phyloP scores from a whole-genome alignment of 257 asterid species.

The Henckelia pumila region DNA sequence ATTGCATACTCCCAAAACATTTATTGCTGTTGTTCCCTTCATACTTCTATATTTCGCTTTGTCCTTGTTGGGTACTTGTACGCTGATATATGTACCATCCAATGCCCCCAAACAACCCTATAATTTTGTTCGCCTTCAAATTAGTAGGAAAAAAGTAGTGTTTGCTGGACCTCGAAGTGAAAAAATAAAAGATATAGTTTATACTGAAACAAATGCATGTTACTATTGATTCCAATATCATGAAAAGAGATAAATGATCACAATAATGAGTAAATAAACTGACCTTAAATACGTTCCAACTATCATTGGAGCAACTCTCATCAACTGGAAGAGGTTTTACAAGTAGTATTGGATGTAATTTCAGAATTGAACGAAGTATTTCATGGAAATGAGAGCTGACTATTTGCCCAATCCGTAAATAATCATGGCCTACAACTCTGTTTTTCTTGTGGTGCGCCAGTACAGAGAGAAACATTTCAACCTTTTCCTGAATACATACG shows the following conservation, averaged over 20 bases:
- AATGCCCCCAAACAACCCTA: too few relatives aligned
- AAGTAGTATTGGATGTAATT: too few relatives aligned
- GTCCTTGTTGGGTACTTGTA: background rate
- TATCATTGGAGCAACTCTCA: conserved; percentile 3
- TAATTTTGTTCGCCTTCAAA: too few relatives aligned
- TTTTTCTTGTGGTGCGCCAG: conserved; percentile 12
- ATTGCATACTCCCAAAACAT: conserved; percentile 16
- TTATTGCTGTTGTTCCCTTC: conserved; percentile 2
- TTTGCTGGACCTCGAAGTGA: conserved; percentile 4
- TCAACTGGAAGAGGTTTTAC: too few relatives aligned
- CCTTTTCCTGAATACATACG: background rate
- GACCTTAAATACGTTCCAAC: conserved; percentile 9
- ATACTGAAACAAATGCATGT: too few relatives aligned
- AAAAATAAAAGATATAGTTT: too few relatives aligned
- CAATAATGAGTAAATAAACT: too few relatives aligned
- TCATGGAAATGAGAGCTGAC: conserved; percentile 7
- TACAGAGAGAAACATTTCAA: conserved; percentile 4
- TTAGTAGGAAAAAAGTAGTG: too few relatives aligned
- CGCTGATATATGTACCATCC: too few relatives aligned
- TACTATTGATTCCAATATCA: too few relatives aligned
- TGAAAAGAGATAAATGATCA: too few relatives aligned
- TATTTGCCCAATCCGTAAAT: conserved; percentile 1
- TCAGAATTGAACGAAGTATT: too few relatives aligned
- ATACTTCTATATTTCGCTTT: background rate
- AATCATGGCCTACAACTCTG: background rate